Conservation (phyloP, 164 flowering plant genomes). For the Annona cherimola region DNA sequence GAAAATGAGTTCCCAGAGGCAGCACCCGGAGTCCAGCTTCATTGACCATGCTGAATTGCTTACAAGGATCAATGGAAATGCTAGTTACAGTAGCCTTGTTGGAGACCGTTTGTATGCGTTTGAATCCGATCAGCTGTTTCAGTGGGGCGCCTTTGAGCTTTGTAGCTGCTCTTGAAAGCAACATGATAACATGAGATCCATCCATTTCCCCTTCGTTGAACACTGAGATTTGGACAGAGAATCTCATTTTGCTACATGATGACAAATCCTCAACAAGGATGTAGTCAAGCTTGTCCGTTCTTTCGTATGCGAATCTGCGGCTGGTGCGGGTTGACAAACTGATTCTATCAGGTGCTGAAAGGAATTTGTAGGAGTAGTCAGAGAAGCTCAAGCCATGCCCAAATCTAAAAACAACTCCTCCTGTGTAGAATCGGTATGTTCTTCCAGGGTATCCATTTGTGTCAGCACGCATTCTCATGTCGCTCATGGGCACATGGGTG, state of each 20-base stretch:
- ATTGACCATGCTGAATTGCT: conserved; percentile 60
- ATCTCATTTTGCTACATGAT: conserved; percentile 53
- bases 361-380: conserved; percentile 42
- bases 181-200: conserved; percentile 70
- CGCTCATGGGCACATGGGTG: conserved; percentile 69
- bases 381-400: conserved; percentile 82
- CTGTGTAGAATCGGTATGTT: conserved; percentile 83
- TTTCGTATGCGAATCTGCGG: conserved; percentile 16
- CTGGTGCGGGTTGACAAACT: conserved; percentile 17
- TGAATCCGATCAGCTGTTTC: conserved; percentile 70
- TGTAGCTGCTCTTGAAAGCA: conserved; percentile 41
- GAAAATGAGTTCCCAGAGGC: conserved; percentile 53
- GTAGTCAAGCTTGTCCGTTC: conserved; percentile 24
- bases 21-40: conserved; percentile 50
- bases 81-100: conserved; percentile 32
- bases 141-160: conserved; percentile 44
- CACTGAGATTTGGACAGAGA: conserved; percentile 46
- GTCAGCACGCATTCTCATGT: conserved; percentile 88
- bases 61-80: conserved; percentile 67
- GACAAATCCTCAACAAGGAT: conserved; percentile 40
- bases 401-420: conserved; percentile 52
- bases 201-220: conserved; percentile 60
- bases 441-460: conserved; percentile 80
- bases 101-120: conserved; percentile 41
- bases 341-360: conserved; percentile 51